A percentile compares a stretch with the other conserved stretches of the same genome.
These are phyloP conservation scores for Colletotrichum coccodes DNA, from an alignment of 2,329 filamentous ascomycete genomes.

Conservation along the genomic window DNA sequence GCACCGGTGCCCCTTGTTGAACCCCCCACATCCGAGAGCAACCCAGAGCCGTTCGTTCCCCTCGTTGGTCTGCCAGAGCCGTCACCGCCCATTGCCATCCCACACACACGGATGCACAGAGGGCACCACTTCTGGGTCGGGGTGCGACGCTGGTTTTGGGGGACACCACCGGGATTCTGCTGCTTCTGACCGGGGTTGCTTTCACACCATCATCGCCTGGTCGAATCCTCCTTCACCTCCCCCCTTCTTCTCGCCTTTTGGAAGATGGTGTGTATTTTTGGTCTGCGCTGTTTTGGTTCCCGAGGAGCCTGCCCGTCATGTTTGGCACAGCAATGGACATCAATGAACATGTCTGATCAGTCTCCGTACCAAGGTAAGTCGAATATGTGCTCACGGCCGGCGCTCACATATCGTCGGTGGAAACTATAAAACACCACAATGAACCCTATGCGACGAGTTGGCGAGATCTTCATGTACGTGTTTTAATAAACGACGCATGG, in stretches of 20 bases:
- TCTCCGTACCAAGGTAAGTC: neutral
- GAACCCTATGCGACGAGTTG: neutral
- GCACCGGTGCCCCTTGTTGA: neutral
- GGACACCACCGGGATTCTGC: conserved; percentile 11
- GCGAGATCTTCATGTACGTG: neutral
- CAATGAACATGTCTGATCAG: neutral
- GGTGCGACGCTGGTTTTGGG: conserved; percentile 26
- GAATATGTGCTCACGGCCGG: neutral
- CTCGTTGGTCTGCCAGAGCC: neutral
- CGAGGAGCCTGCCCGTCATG: neutral
- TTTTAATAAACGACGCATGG: neutral
- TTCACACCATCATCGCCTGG: neutral
- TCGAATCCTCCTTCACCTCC: conserved; percentile 4
- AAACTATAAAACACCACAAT: neutral
- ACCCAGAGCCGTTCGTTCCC: neutral
- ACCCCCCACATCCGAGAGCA: neutral
- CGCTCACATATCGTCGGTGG: neutral
- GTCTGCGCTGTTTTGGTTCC: conserved; percentile 1
- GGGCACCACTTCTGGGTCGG: conserved; percentile 1
- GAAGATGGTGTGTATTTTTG: neutral
- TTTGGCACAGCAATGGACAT: neutral
- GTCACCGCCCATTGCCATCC: conserved; percentile 12
- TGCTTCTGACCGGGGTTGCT: neutral
- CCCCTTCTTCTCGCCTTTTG: neutral
- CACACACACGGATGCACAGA: conserved; percentile 11